Conservation (phyloP, 257 asterid genomes). For the Lantana camara region DNA sequence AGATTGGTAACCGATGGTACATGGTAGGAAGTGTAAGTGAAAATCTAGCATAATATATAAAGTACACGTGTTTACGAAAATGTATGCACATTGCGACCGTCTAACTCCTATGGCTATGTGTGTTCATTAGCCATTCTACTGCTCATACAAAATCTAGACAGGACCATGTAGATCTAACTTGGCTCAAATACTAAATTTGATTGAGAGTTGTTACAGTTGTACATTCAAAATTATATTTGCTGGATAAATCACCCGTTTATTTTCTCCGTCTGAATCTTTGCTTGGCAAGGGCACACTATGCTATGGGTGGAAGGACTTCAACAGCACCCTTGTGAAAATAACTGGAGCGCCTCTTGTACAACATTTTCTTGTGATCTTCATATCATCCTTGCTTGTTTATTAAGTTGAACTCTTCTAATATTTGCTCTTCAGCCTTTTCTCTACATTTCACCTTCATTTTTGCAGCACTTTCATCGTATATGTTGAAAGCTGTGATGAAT, state of each 20-base stretch:
- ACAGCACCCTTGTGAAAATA: not conserved
- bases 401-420: not conserved
- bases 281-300: not conserved
- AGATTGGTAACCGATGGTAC: not conserved
- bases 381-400: not conserved
- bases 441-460: not conserved
- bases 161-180: not conserved
- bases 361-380: not conserved
- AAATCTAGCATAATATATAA: not conserved
- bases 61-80: not conserved
- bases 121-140: no score
- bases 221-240: not conserved
- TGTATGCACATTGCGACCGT: not conserved
- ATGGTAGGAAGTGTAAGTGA: not conserved
- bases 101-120: no score
- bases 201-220: not conserved
- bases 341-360: not conserved
- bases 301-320: not conserved
- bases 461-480: not conserved
- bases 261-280: not conserved
- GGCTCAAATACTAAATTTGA: not conserved
- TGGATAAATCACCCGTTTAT: not conserved
- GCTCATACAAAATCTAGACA: not conserved
- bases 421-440: not conserved
- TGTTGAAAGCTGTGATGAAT: conserved; percentile 13